Evolutionary conservation across 306 rosid genomes (phyloP).

Genomic region (Trichosanthes truncata): DNA sequence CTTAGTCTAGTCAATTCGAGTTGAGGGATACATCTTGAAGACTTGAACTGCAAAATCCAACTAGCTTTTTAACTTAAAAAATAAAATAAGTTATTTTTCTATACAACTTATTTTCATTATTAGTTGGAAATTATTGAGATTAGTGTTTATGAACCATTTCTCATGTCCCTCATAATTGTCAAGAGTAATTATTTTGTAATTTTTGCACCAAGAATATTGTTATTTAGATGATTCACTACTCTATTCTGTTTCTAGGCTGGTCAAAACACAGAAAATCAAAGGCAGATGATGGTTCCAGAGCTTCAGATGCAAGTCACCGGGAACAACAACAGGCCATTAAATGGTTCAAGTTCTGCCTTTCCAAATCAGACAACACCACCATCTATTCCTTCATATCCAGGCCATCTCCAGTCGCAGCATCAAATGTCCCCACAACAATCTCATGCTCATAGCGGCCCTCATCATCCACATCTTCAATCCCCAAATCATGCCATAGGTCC

Average conservation of each 20-base stretch:
- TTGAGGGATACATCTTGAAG: background rate
- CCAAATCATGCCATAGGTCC: slow-evolving; percentile 53
- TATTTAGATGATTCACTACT: background rate
- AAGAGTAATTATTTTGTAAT: background rate
- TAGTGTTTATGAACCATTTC: background rate
- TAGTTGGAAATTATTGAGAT: background rate
- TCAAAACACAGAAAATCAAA: slow-evolving; percentile 76
- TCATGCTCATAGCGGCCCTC: slow-evolving; percentile 51
- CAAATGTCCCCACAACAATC: slow-evolving; percentile 72
- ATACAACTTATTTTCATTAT: background rate
- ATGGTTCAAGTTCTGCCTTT: slow-evolving; percentile 72
- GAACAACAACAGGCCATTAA: slow-evolving; percentile 61
- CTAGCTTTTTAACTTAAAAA: background rate
- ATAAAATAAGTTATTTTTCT: background rate
- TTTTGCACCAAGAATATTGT: background rate
- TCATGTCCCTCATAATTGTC: background rate
- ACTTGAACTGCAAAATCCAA: background rate
- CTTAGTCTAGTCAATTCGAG: background rate
- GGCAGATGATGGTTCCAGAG: slow-evolving; percentile 79
- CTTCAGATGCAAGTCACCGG: slow-evolving; percentile 68
- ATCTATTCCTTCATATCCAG: slow-evolving; percentile 55
- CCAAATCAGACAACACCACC: slow-evolving; percentile 70
- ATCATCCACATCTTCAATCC: slow-evolving; percentile 69
- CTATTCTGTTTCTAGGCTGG: slow-evolving; percentile 49
- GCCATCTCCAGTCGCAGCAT: slow-evolving; percentile 71